These are phyloP conservation scores for Claviceps maximensis DNA, from an alignment of 2,329 filamentous ascomycete species.

Conservation along the genomic window DNA sequence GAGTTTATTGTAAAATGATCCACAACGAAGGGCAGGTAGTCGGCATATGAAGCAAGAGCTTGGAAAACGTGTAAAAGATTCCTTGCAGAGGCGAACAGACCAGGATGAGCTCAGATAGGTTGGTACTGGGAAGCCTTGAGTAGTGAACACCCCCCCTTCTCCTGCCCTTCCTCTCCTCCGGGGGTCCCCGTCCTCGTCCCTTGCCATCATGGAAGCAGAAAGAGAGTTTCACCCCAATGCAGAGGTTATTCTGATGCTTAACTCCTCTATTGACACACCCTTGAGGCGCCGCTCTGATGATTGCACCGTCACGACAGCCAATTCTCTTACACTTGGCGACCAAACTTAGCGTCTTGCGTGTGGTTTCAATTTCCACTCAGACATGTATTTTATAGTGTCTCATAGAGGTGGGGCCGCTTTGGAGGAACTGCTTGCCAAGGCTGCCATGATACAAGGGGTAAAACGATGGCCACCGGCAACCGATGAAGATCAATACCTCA, in stretches of 20 bases:
- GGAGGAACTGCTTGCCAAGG: background rate
- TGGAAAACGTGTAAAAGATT: background rate
- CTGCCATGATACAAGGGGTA: background rate
- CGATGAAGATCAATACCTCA: background rate
- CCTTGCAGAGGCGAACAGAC: background rate
- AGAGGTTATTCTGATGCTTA: background rate
- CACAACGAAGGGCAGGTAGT: constrained; percentile 1
- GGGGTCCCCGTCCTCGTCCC: background rate
- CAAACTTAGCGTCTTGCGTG: background rate
- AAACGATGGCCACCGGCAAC: background rate
- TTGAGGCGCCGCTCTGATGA: background rate
- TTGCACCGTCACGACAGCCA: background rate
- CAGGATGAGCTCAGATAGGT: background rate
- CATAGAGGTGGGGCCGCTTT: constrained; percentile 1
- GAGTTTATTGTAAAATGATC: background rate
- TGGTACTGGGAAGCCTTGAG: background rate
- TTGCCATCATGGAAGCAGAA: background rate
- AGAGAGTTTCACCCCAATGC: background rate
- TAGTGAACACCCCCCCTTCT: background rate
- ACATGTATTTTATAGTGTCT: constrained; percentile 2
- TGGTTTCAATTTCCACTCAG: background rate
- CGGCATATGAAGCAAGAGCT: background rate
- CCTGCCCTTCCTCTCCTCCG: background rate
- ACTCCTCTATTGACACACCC: background rate
- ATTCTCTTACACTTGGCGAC: background rate